Conservation (phyloP, 495 filamentous ascomycete species). For the Xylaria sp. region DNA sequence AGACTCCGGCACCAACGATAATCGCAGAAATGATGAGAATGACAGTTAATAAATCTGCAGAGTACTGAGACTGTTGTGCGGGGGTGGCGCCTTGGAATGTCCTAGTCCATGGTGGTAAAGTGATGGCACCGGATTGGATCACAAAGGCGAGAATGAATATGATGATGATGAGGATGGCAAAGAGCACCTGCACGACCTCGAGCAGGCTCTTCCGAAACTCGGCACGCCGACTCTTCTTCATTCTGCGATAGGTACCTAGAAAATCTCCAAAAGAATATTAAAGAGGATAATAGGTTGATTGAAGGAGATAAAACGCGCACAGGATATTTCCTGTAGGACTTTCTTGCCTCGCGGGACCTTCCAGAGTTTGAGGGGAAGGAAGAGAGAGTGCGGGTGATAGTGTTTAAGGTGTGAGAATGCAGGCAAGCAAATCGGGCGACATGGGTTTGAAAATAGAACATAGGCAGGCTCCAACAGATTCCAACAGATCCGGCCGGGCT, state of each 20-base stretch:
- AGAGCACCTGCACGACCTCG: conserved; percentile 34
- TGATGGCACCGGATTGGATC: conserved; percentile 30
- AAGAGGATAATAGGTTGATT: neutral
- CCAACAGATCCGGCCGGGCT: neutral
- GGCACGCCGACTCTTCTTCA: conserved; percentile 24
- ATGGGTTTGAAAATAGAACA: conserved; percentile 23
- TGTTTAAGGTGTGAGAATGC: conserved; percentile 6
- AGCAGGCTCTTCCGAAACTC: conserved; percentile 28
- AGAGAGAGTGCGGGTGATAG: neutral
- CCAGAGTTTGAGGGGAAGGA: conserved; percentile 11
- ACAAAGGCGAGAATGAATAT: conserved; percentile 39
- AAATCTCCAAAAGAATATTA: neutral
- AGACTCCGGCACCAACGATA: conserved; percentile 13
- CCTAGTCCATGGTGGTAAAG: conserved; percentile 38
- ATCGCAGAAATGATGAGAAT: conserved; percentile 20
- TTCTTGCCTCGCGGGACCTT: neutral
- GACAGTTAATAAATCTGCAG: conserved; percentile 27
- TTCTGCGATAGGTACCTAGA: neutral
- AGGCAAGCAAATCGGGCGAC: neutral
- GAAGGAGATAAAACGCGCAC: neutral
- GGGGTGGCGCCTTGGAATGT: conserved; percentile 34
- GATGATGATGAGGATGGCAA: conserved; percentile 34
- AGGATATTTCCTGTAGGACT: neutral
- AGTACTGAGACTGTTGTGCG: conserved; percentile 29
- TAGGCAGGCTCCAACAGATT: neutral